These are phyloP conservation scores for Salvia hispanica DNA, from an alignment of 257 asterid species.

Conservation along the genomic window DNA sequence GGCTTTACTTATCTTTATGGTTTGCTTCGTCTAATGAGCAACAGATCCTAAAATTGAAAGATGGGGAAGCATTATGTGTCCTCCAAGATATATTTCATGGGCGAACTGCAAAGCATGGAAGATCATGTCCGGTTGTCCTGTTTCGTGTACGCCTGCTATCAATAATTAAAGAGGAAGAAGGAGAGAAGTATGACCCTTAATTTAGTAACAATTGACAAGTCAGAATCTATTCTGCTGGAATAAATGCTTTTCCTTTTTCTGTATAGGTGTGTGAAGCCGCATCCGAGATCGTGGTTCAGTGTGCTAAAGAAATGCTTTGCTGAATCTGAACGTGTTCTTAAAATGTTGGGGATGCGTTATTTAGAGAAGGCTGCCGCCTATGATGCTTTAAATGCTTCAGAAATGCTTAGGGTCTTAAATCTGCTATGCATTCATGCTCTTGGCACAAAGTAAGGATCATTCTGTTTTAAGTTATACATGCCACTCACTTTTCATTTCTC, in stretches of 20 bases:
- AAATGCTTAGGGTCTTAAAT: slow-evolving; percentile 59
- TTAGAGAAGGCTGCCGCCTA: slow-evolving; percentile 46
- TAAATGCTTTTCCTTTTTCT: slow-evolving; percentile 13
- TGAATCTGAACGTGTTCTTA: slow-evolving; percentile 39
- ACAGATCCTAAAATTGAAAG: slow-evolving; percentile 36
- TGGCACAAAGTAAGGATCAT: slow-evolving; percentile 57
- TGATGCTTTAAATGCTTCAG: slow-evolving; percentile 54
- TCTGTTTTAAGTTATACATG: slow-evolving; percentile 22
- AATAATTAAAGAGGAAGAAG: slow-evolving; percentile 43
- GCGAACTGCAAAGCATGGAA: slow-evolving; percentile 52
- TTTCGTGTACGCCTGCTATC: slow-evolving; percentile 56
- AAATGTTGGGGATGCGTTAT: slow-evolving; percentile 39
- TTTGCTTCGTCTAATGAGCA: slow-evolving; percentile 7
- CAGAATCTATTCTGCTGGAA: slow-evolving; percentile 2
- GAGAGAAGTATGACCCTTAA: slow-evolving; percentile 50
- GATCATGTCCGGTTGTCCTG: slow-evolving; percentile 46
- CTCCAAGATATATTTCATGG: slow-evolving; percentile 57
- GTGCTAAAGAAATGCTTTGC: slow-evolving; percentile 52
- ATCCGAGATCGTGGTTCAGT: slow-evolving; percentile 50
- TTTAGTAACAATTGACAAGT: slow-evolving; percentile 18
- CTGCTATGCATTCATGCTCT: slow-evolving; percentile 72
- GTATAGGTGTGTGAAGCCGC: slow-evolving; percentile 39
- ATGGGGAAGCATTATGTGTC: slow-evolving; percentile 34
- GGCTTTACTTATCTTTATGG: slow-evolving; percentile 7
- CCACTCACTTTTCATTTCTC: background rate